A percentile compares a stretch with the other conserved stretches of the same genome.
These are phyloP conservation scores for Penicillium polonicum DNA, from an alignment of 2,329 filamentous ascomycete species.

Conservation along the genomic window DNA sequence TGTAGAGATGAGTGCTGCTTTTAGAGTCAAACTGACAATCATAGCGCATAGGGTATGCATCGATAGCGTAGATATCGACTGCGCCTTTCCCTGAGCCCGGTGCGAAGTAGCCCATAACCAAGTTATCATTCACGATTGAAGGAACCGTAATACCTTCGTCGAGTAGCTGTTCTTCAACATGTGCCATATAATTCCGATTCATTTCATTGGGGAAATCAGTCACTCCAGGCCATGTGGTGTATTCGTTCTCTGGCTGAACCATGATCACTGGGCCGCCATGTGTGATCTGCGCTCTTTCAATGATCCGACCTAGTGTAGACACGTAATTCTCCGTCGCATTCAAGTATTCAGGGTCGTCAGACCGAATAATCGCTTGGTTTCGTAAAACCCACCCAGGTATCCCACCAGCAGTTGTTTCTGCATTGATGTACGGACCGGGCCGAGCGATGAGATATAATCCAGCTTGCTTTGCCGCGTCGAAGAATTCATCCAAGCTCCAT, in stretches of 20 bases:
- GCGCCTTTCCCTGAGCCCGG: slow-evolving; percentile 49
- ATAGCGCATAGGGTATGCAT: slow-evolving; percentile 27
- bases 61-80: slow-evolving; percentile 51
- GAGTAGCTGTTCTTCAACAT: slow-evolving; percentile 64
- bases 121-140: slow-evolving; percentile 69
- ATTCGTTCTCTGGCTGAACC: slow-evolving; percentile 78
- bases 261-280: slow-evolving; percentile 75
- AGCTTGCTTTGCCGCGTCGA: slow-evolving; percentile 9
- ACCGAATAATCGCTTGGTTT: slow-evolving; percentile 52
- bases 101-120: slow-evolving; percentile 57
- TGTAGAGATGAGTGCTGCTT: rapidly evolving
- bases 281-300: slow-evolving; percentile 63
- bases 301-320: slow-evolving; percentile 57
- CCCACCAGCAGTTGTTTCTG: slow-evolving; percentile 70
- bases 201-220: slow-evolving; percentile 20
- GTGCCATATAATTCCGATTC: slow-evolving; percentile 65
- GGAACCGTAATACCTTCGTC: slow-evolving; percentile 69
- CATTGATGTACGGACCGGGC: slow-evolving; percentile 73
- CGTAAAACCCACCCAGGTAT: slow-evolving; percentile 75
- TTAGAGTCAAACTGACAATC: slow-evolving; percentile 15
- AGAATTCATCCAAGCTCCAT: slow-evolving; percentile 61
- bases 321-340: slow-evolving; percentile 51
- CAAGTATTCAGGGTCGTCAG: slow-evolving; percentile 57
- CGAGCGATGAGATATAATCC: slow-evolving; percentile 68
- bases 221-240: slow-evolving; percentile 46